Evolutionary conservation across 495 filamentous ascomycete genomes (phyloP), one percentile per base, ranked within the genome.

Genomic region (Trichoderma gamsii): DNA sequence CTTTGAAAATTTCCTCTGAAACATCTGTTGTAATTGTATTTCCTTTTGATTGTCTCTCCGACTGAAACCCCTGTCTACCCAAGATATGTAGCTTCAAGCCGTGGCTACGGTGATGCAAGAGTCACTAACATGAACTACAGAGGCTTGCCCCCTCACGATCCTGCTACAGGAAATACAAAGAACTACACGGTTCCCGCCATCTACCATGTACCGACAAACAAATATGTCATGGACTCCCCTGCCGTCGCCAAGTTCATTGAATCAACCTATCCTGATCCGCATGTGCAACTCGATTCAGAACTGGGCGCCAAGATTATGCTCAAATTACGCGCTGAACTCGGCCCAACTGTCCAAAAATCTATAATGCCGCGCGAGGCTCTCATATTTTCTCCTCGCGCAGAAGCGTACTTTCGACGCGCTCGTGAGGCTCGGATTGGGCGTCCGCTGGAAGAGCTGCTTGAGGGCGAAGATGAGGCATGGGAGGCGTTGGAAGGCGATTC

Each of bases 151-250:
- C 23, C 56, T 25, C 25, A 61, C 21, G 49, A 52, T 21, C 49
- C 49, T 8, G n/a, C n/a, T 23, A 21, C 49, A 9, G 49, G 49
- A 5, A 52, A 52, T 11, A 52, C 9, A 32, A 18, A 9, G 23
- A 32, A 32, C 23, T 61, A 61, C 25, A 61, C 56, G n/a, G 56
- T 61, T 32, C 56, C 56, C 56, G 11, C 56, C 56, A 61, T 61
- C 56, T 25, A 29, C 25, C 56, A 61, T 32, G 8, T 61, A 25
- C 23, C 56, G 12, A 61, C 56, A 23, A 61, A 61, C 56, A 61
- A 25, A 2, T 61, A 61, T 13, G 29, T 61, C 25, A 61, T 61
- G 56, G 56, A 61, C 3, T 61, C 56, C 11, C 13, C 13, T 11
- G 6, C 56, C 25, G 29, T 61, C 15, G 23, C 56, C 9, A 13